phyloP scores from a whole-genome alignment of 768 basidiomycete species.

The Hortiboletus flavorubellus region DNA sequence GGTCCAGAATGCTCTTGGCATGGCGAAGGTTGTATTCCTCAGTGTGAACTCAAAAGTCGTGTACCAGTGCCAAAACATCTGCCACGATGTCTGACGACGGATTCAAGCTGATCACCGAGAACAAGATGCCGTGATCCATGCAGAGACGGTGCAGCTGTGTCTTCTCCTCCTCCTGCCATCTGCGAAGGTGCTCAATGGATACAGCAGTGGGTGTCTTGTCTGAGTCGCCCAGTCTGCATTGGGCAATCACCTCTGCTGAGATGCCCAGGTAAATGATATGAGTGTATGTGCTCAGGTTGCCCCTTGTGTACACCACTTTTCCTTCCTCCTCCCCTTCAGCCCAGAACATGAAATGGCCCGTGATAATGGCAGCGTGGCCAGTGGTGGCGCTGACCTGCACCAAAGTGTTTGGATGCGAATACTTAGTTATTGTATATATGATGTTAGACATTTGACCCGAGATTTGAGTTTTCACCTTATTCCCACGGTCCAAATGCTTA shows the following conservation, averaged over 20 bases:
- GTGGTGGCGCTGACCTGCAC: constrained; percentile 7
- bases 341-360: constrained; percentile 17
- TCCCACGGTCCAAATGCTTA: no score
- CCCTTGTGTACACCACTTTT: constrained; percentile 16
- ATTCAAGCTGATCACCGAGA: constrained; percentile 12
- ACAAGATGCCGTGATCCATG: constrained; percentile 14
- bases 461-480: no score
- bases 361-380: constrained; percentile 8
- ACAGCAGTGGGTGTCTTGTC: constrained; percentile 7
- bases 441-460: no score
- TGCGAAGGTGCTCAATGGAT: constrained; percentile 12
- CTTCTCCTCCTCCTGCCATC: constrained; percentile 16
- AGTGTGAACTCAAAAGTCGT: constrained; percentile 9
- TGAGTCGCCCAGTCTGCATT: constrained; percentile 11
- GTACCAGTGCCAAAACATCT: constrained; percentile 12
- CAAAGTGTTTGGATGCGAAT: no score
- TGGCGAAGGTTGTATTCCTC: constrained; percentile 12
- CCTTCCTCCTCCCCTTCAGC: constrained; percentile 14
- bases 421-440: no score
- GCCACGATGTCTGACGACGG: constrained; percentile 9
- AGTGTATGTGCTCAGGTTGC: constrained; percentile 15
- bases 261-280: constrained; percentile 13
- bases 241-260: constrained; percentile 12
- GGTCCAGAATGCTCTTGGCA: constrained; percentile 14
- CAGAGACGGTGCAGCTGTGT: constrained; percentile 14